Evolutionary conservation across 257 asterid species (phyloP).

Genomic region (Solanum tarijense): DNA sequence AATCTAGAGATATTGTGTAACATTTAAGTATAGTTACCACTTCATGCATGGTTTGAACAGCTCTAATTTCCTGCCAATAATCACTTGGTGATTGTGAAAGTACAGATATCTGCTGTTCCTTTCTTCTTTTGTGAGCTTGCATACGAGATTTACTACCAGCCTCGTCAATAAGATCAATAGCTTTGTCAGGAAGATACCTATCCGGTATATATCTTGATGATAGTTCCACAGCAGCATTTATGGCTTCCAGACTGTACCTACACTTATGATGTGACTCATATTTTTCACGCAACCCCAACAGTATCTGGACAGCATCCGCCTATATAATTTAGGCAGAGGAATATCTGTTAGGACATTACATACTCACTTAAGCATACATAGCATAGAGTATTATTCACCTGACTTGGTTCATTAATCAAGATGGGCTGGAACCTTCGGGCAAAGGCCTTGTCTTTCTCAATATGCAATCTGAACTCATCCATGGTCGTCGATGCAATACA

Average conservation of each 20-base stretch:
- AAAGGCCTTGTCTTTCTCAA: constrained; percentile 90
- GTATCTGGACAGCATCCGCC: constrained; percentile 82
- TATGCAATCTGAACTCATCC: constrained; percentile 80
- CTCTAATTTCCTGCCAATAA: constrained; percentile 86
- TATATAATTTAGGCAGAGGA: constrained; percentile 9
- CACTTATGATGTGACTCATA: constrained; percentile 88
- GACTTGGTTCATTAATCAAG: constrained; percentile 66
- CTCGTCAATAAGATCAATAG: constrained; percentile 93
- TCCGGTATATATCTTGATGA: constrained; percentile 87
- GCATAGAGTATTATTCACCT: constrained; percentile 33
- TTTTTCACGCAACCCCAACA: constrained; percentile 80
- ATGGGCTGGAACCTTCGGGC: constrained; percentile 96
- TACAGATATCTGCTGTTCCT: constrained; percentile 55
- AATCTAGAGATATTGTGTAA: background rate
- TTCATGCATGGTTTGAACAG: constrained; percentile 71
- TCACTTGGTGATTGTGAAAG: constrained; percentile 67
- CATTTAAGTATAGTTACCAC: constrained; percentile 23
- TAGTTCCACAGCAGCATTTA: constrained; percentile 83
- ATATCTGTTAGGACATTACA: background rate
- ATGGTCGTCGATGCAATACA: constrained; percentile 94
- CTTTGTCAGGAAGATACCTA: constrained; percentile 95
- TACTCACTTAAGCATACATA: background rate
- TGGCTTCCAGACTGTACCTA: constrained; percentile 73
- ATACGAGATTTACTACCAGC: constrained; percentile 98
- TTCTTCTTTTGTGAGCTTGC: constrained; percentile 64